Evolutionary conservation across 2,329 filamentous ascomycete species (phyloP), one percentile per base, ranked within the genome.

Genomic region (Colletotrichum sp.): DNA sequence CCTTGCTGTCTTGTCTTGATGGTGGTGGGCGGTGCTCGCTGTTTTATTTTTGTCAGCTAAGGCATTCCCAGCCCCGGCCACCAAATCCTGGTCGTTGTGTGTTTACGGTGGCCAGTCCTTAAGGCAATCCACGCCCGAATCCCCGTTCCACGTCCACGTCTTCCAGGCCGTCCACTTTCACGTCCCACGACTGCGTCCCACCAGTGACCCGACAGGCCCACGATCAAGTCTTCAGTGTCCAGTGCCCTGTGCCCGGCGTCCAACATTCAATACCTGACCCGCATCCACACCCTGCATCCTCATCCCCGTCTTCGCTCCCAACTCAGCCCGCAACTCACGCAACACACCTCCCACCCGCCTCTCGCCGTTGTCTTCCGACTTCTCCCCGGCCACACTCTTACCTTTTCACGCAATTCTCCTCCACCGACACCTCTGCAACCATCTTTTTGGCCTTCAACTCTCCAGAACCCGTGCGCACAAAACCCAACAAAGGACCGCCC

Each of bases 21-120:
- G 32, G 39, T 63, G 55, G 64, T 68, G 57, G 69, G 70, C 52
- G 55, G 72, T 72, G 55, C 63, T 55, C 52, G 34, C 59, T 36
- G 69, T 68, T 67, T 68, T 75, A 73, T 73, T 73, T 75, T 75
- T 73, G 70, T 64, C 59, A 65, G 70, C 64, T 34, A 44, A 75
- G 70, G 44, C 63, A 73, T 75, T 73, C 73, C 64, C 57, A 22
- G 32, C 57, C 24, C 30, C 57, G 55, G 36, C 32, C 28, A 34
- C 30, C 44, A 52, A 62, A 71, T 66, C 60, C 72, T 28, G 18
- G 68, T 64, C 60, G 16, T 30, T 18, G 10, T 28, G 39, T 63
- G 59, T 60, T 24, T 52, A 48, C 52, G 48, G 48, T 48, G 39
- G 34, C 24, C 59, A 44, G 44, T 52, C 34, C 34, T 67, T 52